Evolutionary conservation across 164 flowering plant genomes (phyloP), one percentile per base, ranked within the genome.

Genomic region (Paratinospora sagittata): DNA sequence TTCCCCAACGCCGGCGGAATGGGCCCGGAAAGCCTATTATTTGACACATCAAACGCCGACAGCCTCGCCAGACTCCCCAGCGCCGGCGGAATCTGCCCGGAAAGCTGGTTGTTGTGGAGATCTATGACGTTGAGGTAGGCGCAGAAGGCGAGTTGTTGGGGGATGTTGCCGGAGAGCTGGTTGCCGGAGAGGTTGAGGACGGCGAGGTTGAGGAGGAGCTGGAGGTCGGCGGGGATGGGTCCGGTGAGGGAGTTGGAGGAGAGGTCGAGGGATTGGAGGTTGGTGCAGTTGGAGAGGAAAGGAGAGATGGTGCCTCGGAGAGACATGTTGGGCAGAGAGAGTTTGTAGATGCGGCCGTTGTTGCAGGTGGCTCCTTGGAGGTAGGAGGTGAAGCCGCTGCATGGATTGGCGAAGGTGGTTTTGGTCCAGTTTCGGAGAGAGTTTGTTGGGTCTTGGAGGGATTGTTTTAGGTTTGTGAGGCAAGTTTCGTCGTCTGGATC

Each of bases 331-430:
- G 88, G 68, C 69, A 95, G 88, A 30, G 96, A 83, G 68, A 95
- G 91, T 77, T 90, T 91, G 91, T 86, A 90, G 81, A 95, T 88
- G n/a, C 99, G 84, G 72, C 97, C 97, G 67, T 92, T 92, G 89
- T 91, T 95, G 83, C 97, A 95, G 65, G 90, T 91, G 61, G 88
- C 96, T 8, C 99, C 97, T 16, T 80, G 77, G 30, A 95, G 88
- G 73, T 83, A 81, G 12, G 97, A 89, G 68, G 84, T 88, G 87
- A 88, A 90, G 45, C 97, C 99, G 66, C 61, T 77, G 74, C 99
- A 95, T 2, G 99, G 92, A 73, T 81, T 74, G 6, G 91, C 82
- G 81, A 95, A 84, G 69, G 74, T 77, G 58, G 88, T 6, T 37
- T 77, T 75, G 33, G 92, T 92, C 97, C 97, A 95, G 85, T 92